phyloP scores from a whole-genome alignment of 208 protist species.

The Wallacemonas sp. region DNA sequence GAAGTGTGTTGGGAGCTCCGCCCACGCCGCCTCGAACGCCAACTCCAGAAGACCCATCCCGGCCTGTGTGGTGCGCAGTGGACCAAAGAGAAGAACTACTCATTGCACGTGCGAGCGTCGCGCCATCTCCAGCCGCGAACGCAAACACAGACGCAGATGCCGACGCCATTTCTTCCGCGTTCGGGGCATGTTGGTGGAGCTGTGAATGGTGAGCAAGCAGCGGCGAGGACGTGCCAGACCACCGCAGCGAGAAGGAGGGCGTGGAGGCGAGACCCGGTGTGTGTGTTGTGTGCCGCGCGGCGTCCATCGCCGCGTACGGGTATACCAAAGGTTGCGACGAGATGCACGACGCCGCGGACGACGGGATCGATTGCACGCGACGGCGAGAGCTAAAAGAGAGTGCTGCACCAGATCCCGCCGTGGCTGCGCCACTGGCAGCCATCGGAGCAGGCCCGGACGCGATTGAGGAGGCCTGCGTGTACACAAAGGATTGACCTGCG shows the following conservation, averaged over 20 bases:
- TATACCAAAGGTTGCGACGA: not conserved
- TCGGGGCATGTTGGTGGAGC: constrained; percentile 1
- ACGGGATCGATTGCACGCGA: not conserved
- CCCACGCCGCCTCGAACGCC: too few relatives aligned
- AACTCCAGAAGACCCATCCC: too few relatives aligned
- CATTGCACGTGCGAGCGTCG: too few relatives aligned
- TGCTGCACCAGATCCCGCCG: not conserved
- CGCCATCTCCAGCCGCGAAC: too few relatives aligned
- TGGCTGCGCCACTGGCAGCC: not conserved
- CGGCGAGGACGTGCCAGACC: constrained; percentile 5
- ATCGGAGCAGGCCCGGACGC: not conserved
- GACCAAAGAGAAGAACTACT: too few relatives aligned
- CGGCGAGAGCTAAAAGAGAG: not conserved
- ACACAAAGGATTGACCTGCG: too few relatives aligned
- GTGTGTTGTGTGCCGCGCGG: not conserved
- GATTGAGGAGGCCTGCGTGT: not conserved
- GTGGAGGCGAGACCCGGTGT: not conserved
- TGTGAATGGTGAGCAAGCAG: not conserved
- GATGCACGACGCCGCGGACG: not conserved
- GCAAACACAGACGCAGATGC: too few relatives aligned
- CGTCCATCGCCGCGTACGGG: not conserved
- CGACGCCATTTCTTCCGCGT: too few relatives aligned
- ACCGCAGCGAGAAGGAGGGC: constrained; percentile 10
- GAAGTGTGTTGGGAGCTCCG: too few relatives aligned
- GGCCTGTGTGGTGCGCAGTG: too few relatives aligned